These are phyloP conservation scores for Zizania palustris DNA, from an alignment of 202 grass and related monocot genomes.

Conservation along the genomic window DNA sequence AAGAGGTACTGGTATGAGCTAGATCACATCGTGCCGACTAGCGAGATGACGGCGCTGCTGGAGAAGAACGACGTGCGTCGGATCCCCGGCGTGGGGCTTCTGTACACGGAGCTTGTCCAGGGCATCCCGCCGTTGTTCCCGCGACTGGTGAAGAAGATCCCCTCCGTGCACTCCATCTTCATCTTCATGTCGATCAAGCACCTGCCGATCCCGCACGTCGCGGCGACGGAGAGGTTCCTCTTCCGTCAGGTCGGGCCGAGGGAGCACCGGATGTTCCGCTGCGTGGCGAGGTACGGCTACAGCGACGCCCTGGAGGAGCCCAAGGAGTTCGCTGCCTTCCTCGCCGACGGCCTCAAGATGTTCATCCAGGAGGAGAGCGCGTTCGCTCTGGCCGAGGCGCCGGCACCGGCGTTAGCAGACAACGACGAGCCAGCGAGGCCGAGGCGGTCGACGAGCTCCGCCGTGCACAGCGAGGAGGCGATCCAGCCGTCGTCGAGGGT, in stretches of 20 bases:
- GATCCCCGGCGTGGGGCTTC: constrained; percentile 57
- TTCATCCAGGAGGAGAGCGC: constrained; percentile 63
- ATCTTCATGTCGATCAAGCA: constrained; percentile 79
- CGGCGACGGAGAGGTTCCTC: constrained; percentile 55
- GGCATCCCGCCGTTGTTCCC: constrained; percentile 73
- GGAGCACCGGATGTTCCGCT: constrained; percentile 62
- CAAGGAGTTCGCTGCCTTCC: constrained; percentile 50
- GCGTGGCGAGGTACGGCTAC: constrained; percentile 76
- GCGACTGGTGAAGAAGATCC: constrained; percentile 64
- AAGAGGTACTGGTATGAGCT: constrained; percentile 69
- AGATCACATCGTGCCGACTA: constrained; percentile 45
- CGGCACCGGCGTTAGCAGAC: background rate
- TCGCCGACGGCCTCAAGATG: constrained; percentile 63
- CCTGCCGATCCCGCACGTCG: constrained; percentile 64
- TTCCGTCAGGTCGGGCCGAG: constrained; percentile 60
- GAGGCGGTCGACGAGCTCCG: constrained; percentile 12
- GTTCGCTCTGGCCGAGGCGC: constrained; percentile 25
- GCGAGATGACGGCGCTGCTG: constrained; percentile 42
- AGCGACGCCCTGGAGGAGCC: constrained; percentile 62
- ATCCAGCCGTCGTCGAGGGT: background rate
- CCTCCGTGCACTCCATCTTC: constrained; percentile 63
- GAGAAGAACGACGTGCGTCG: constrained; percentile 41
- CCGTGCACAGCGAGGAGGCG: constrained; percentile 52
- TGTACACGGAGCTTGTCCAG: constrained; percentile 81
- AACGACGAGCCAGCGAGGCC: background rate